These are phyloP conservation scores for Aspergillus pseudoviridinutans DNA, from an alignment of 2,329 filamentous ascomycete species.

Conservation along the genomic window DNA sequence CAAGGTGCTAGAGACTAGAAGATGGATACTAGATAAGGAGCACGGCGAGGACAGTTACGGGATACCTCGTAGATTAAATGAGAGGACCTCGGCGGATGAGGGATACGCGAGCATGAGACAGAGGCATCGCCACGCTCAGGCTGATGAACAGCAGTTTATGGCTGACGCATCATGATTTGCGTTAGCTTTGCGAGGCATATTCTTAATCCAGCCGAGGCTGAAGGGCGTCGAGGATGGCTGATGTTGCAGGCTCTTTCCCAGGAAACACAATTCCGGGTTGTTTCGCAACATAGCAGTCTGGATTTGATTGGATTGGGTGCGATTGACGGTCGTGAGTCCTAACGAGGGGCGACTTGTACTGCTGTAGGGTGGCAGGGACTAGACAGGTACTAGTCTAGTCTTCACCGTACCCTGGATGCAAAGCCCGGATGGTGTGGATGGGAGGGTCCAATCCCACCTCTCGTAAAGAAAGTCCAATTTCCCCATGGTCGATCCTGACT, in stretches of 20 bases:
- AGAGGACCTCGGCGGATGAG: background rate
- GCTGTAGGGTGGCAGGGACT: no score
- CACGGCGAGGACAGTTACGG: background rate
- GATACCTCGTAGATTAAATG: background rate
- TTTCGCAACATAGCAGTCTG: background rate
- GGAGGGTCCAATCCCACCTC: background rate
- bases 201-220: background rate
- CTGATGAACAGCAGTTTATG: background rate
- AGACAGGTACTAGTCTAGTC: no score
- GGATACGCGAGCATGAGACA: background rate
- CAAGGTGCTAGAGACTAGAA: background rate
- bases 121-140: background rate
- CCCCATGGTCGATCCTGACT: conserved; percentile 12
- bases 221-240: background rate
- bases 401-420: background rate
- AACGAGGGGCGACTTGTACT: background rate
- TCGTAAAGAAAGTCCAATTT: conserved; percentile 10
- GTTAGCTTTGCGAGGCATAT: background rate
- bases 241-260: background rate
- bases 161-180: background rate
- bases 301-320: background rate
- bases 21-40: background rate
- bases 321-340: background rate
- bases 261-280: background rate
- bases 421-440: background rate